Percentiles rank a stretch among this genome's conserved stretches.
phyloP scores from a whole-genome alignment of 495 filamentous ascomycete genomes.

The Penicillium samsonianum region DNA sequence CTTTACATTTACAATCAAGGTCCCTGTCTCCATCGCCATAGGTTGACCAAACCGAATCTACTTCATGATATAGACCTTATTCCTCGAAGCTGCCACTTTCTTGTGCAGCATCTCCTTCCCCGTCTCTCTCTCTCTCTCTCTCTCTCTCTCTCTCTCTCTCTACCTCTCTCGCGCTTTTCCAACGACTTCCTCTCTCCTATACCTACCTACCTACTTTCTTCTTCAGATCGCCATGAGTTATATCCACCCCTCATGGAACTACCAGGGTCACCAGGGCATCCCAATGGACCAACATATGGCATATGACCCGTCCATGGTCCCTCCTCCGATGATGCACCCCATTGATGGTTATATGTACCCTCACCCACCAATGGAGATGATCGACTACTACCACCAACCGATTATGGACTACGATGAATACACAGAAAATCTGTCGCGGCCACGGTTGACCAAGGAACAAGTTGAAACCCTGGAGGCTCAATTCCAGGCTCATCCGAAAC shows the following conservation, averaged over 20 bases:
- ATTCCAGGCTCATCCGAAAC: slow-evolving; percentile 75
- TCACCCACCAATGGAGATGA: slow-evolving; percentile 46
- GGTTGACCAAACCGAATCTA: slow-evolving; percentile 14
- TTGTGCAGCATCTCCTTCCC: slow-evolving; percentile 14
- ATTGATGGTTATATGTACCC: slow-evolving; percentile 48
- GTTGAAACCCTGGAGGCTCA: slow-evolving; percentile 74
- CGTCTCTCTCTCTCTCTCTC: slow-evolving; percentile 1
- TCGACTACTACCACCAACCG: slow-evolving; percentile 51
- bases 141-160: slow-evolving; percentile 1
- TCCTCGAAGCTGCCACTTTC: slow-evolving; percentile 13
- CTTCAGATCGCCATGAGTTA: slow-evolving; percentile 42
- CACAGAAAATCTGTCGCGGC: slow-evolving; percentile 55
- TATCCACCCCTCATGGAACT: slow-evolving; percentile 48
- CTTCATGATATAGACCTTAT: slow-evolving; percentile 28
- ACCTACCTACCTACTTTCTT: slow-evolving; percentile 4
- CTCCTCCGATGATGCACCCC: slow-evolving; percentile 46
- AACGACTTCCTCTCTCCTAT: slow-evolving; percentile 10
- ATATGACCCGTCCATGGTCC: slow-evolving; percentile 44
- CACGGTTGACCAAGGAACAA: slow-evolving; percentile 79
- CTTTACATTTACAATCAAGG: slow-evolving; percentile 19
- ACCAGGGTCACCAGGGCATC: slow-evolving; percentile 37
- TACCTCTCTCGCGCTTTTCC: background rate
- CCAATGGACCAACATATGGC: slow-evolving; percentile 45
- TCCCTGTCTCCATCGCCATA: slow-evolving; percentile 13
- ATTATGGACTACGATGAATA: slow-evolving; percentile 55